These are phyloP conservation scores for Boletellus deceptivus DNA, from an alignment of 1,284 basidiomycete genomes.

Conservation along the genomic window DNA sequence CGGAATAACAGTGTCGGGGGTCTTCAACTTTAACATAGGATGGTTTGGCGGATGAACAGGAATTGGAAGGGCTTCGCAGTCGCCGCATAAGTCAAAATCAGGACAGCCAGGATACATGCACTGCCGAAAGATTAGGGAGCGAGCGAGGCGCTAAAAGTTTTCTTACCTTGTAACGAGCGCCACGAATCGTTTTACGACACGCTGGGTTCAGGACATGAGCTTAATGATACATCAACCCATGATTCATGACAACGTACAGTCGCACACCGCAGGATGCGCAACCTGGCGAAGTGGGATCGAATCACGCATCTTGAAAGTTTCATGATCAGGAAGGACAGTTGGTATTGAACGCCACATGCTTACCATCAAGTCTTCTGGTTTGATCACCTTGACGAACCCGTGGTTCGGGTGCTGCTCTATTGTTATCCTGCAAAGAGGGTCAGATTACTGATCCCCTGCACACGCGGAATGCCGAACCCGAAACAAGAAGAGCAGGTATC, in stretches of 20 bases:
- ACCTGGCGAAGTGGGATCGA: conserved; percentile 9
- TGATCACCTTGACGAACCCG: conserved; percentile 67
- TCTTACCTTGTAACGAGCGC: conserved; percentile 68
- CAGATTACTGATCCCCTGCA: background rate
- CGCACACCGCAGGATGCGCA: conserved; percentile 52
- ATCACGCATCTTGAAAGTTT: conserved; percentile 25
- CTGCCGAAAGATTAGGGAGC: conserved; percentile 36
- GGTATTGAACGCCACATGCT: background rate
- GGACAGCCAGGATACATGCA: conserved; percentile 81
- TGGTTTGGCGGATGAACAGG: conserved; percentile 73
- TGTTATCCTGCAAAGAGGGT: conserved; percentile 47
- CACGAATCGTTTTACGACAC: conserved; percentile 57
- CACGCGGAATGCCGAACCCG: conserved; percentile 37
- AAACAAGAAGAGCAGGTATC: conserved; percentile 76
- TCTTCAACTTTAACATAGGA: conserved; percentile 78
- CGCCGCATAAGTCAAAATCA: conserved; percentile 82
- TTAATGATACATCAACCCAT: background rate
- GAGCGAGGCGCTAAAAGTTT: background rate
- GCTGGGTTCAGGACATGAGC: conserved; percentile 25
- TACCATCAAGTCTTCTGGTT: conserved; percentile 57
- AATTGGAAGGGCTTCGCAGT: conserved; percentile 81
- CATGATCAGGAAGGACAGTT: background rate
- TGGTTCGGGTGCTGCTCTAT: conserved; percentile 75
- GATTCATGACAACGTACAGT: conserved; percentile 36
- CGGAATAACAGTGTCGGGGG: conserved; percentile 51